These are phyloP conservation scores for Emergomyces orientalis DNA, from an alignment of 2,329 filamentous ascomycete species.

Conservation along the genomic window DNA sequence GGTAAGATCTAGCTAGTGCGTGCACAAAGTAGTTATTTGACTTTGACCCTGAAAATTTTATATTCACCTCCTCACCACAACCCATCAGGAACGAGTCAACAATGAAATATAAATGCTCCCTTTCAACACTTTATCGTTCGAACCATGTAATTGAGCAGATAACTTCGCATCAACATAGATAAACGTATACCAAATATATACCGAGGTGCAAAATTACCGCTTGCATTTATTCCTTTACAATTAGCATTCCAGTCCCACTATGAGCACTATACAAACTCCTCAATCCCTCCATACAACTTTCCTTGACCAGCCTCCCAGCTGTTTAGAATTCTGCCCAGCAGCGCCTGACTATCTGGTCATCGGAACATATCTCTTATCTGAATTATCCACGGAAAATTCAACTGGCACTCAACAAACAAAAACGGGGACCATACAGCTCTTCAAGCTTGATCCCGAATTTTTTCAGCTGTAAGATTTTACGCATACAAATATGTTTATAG, in stretches of 20 bases:
- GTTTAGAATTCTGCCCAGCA: conserved; percentile 35
- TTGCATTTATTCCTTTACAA: not conserved
- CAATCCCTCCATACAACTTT: conserved; percentile 28
- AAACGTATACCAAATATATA: not conserved
- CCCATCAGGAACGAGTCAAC: too few species aligned
- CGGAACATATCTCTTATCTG: conserved; percentile 67
- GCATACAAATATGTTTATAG: conserved; percentile 6
- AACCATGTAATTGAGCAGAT: not conserved
- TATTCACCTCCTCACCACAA: too few species aligned
- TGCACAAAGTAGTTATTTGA: too few species aligned
- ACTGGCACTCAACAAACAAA: conserved; percentile 47
- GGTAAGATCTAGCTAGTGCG: too few species aligned
- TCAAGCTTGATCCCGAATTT: conserved; percentile 39
- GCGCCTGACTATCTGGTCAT: conserved; percentile 60
- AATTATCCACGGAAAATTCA: conserved; percentile 23
- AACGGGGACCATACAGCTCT: conserved; percentile 64
- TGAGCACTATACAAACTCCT: conserved; percentile 15
- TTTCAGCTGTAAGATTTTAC: conserved; percentile 23
- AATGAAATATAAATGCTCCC: not conserved
- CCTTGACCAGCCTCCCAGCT: conserved; percentile 38
- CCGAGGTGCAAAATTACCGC: too few species aligned
- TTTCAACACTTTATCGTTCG: not conserved
- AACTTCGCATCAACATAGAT: not conserved
- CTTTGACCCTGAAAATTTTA: too few species aligned
- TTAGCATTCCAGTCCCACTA: not conserved